phyloP scores from a whole-genome alignment of 306 rosid genomes.

The Abrus precatorius region DNA sequence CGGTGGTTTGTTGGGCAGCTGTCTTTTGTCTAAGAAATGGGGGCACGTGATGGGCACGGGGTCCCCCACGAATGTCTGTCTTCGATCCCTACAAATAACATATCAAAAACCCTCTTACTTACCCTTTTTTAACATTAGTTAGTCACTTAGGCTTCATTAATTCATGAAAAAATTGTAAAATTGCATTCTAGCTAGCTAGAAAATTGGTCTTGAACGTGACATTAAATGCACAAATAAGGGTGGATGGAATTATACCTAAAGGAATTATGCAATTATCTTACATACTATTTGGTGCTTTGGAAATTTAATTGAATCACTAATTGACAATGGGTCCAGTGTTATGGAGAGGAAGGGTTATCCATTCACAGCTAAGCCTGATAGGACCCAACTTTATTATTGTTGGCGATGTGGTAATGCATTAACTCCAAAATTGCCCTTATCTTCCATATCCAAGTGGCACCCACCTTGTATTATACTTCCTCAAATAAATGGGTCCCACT shows the following conservation, averaged over 20 bases:
- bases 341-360: constrained; percentile 44
- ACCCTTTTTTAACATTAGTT: not conserved
- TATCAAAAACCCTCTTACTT: constrained; percentile 26
- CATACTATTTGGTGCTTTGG: not conserved
- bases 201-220: not conserved
- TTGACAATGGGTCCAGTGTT: constrained; percentile 30
- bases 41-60: constrained; percentile 73
- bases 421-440: constrained; percentile 61
- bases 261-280: not conserved
- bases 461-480: constrained; percentile 57
- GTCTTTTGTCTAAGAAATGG: constrained; percentile 54
- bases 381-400: constrained; percentile 49
- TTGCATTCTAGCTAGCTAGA: no score
- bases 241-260: constrained; percentile 7
- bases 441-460: constrained; percentile 61
- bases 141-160: constrained; percentile 42
- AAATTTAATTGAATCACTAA: constrained; percentile 29
- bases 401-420: constrained; percentile 49
- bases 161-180: constrained; percentile 31
- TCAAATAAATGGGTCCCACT: constrained; percentile 55
- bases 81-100: constrained; percentile 60
- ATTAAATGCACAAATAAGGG: not conserved
- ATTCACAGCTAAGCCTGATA: constrained; percentile 59
- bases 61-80: constrained; percentile 82
- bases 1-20: constrained; percentile 60